These are phyloP conservation scores for Trichaptum fuscoviolaceum DNA, from an alignment of 768 basidiomycete genomes.

Conservation along the genomic window DNA sequence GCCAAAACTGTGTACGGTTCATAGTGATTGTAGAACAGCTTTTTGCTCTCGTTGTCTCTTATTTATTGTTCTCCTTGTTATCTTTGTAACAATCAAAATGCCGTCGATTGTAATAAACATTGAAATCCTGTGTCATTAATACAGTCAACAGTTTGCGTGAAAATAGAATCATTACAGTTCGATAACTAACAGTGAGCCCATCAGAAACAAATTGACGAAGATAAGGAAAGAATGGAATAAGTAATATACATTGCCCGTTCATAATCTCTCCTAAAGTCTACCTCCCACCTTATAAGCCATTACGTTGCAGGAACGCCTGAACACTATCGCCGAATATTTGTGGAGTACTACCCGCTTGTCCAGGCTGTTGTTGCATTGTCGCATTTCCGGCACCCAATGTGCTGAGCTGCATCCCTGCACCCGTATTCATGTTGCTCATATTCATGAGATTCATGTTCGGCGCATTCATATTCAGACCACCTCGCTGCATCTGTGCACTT, in stretches of 20 bases:
- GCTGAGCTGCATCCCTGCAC: background rate
- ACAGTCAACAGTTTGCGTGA: background rate
- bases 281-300: background rate
- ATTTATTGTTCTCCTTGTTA: background rate
- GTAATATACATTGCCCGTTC: background rate
- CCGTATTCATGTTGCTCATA: background rate
- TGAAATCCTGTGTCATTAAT: background rate
- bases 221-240: background rate
- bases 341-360: background rate
- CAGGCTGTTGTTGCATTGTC: background rate
- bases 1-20: slow-evolving; percentile 37
- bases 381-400: background rate
- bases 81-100: background rate
- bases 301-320: background rate
- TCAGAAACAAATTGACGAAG: background rate
- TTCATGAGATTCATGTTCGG: background rate
- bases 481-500: background rate
- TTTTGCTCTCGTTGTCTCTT: background rate
- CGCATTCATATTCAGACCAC: background rate
- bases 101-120: background rate
- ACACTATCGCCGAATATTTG: background rate
- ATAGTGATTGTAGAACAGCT: background rate
- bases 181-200: background rate
- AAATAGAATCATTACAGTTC: background rate
- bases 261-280: background rate